Base-by-base conservation (phyloP, 768 basidiomycete genomes). In the Mycena maculata region DNA sequence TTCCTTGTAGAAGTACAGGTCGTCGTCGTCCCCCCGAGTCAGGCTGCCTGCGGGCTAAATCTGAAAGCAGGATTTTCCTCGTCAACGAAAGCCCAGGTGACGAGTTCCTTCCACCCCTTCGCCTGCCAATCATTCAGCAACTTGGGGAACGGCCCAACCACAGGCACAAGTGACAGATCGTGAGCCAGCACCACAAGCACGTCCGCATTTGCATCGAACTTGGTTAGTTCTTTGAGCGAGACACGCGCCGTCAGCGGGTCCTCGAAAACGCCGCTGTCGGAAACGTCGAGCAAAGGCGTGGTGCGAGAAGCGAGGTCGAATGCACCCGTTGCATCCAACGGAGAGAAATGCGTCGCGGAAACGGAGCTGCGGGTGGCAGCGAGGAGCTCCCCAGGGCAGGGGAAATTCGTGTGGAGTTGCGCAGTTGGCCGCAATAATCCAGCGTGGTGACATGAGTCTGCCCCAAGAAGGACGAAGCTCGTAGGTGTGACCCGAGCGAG, bases 161-260 rank as follows among this genome's bases (percentile, higher is more conserved):
- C 45, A 47, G 31, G 30, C 30, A 49, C 42, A 25, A 72, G 36
- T 27, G 70, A 68, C 18, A 30, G 45, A 48, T 72, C 71, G 39
- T 72, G 71, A 15, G 54, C 71, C 22, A 65, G 20, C 38, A 72
- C 36, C 11, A 71, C 70, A n/a, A 72, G 56, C 15, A 72, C 70
- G 39, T 71, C 64, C 27, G 52, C 28, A 22, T 65, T 52, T 15
- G 28, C 59, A 45, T 71, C 70, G 49, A 71, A 69, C 28, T 13
- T 30, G 22, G 6, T 12, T 3, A 68, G 25, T 44, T 60, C 61
- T 18, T 23, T 15, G 13, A 60, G 22, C 12, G 67, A 38, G 13
- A 15, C 39, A 18, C 50, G 47, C 8, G 66, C 70, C 25, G 25
- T 20, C 10, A 45, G 48, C 15, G 53, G 56, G 48, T 68, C 66